phyloP scores from a whole-genome alignment of 2,329 filamentous ascomycete genomes.

The Apiospora kogelbergensis region DNA sequence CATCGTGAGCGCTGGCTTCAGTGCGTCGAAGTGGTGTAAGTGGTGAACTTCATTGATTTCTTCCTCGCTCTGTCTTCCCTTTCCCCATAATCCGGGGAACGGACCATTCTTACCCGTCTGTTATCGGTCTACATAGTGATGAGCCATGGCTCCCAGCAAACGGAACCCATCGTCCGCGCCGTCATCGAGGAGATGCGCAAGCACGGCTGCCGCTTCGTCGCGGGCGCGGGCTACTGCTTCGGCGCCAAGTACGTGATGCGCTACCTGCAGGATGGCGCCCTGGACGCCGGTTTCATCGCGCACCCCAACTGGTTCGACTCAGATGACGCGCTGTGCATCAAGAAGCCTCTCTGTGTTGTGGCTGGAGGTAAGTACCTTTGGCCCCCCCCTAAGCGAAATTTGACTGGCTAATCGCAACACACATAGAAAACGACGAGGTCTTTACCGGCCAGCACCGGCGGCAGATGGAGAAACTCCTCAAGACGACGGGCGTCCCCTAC shows the following conservation, averaged over 20 bases:
- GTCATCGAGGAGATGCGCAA: conserved; percentile 28
- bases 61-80: background rate
- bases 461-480: conserved; percentile 59
- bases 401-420: background rate
- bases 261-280: conserved; percentile 37
- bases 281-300: conserved; percentile 49
- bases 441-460: conserved; percentile 61
- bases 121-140: background rate
- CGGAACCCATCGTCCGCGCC: conserved; percentile 32
- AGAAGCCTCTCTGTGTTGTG: conserved; percentile 46
- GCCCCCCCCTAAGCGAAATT: background rate
- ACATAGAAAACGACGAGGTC: conserved; percentile 45
- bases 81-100: too few species aligned
- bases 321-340: conserved; percentile 44
- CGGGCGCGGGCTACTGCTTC: conserved; percentile 45
- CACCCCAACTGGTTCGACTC: conserved; percentile 48
- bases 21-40: conserved; percentile 31
- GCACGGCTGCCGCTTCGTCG: conserved; percentile 34
- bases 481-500: conserved; percentile 56
- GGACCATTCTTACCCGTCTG: background rate
- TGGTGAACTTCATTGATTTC: too few species aligned
- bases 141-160: conserved; percentile 30
- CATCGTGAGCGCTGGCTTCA: conserved; percentile 39
- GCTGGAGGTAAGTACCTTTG: conserved; percentile 38
- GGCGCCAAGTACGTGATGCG: conserved; percentile 41